phyloP scores from a whole-genome alignment of 164 flowering plant species.

The Berberis vulgaris region DNA sequence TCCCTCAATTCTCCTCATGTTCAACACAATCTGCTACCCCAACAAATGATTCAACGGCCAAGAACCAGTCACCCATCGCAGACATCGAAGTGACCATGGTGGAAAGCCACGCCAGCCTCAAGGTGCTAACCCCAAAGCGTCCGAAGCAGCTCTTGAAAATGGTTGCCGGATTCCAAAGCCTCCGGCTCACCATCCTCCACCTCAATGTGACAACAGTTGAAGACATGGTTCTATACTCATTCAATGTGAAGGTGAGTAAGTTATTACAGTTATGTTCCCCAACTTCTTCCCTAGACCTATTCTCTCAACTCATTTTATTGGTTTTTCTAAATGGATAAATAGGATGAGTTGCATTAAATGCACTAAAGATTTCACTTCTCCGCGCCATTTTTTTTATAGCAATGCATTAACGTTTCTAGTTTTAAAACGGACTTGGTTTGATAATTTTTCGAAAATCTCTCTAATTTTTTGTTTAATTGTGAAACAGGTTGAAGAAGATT shows the following conservation, averaged over 20 bases:
- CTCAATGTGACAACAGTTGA: slow-evolving; percentile 60
- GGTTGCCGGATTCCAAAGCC: slow-evolving; percentile 43
- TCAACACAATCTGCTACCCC: not conserved
- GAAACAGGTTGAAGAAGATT: slow-evolving; percentile 59
- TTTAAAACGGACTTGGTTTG: not conserved
- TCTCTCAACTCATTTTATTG: not conserved
- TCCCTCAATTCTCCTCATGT: too few species aligned
- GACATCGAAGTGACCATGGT: slow-evolving; percentile 80
- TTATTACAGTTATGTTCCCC: too few species aligned
- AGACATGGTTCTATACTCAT: slow-evolving; percentile 49
- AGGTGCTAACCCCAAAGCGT: slow-evolving; percentile 41
- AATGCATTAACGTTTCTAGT: not conserved
- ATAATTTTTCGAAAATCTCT: not conserved
- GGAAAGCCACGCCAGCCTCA: slow-evolving; percentile 72
- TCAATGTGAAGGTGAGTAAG: slow-evolving; percentile 55
- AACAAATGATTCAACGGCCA: not conserved
- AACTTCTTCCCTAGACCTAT: not conserved
- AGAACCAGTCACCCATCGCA: slow-evolving; percentile 24
- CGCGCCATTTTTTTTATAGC: too few species aligned
- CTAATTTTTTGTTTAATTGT: not conserved
- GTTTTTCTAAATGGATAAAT: not conserved
- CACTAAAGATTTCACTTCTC: too few species aligned
- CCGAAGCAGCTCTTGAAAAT: slow-evolving; percentile 58
- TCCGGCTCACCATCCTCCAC: slow-evolving; percentile 56
- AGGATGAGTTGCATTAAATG: not conserved